Evolutionary conservation across 1,139 yeast genomes (phyloP).

Genomic region (Kurtzmaniella quercitrusa): DNA sequence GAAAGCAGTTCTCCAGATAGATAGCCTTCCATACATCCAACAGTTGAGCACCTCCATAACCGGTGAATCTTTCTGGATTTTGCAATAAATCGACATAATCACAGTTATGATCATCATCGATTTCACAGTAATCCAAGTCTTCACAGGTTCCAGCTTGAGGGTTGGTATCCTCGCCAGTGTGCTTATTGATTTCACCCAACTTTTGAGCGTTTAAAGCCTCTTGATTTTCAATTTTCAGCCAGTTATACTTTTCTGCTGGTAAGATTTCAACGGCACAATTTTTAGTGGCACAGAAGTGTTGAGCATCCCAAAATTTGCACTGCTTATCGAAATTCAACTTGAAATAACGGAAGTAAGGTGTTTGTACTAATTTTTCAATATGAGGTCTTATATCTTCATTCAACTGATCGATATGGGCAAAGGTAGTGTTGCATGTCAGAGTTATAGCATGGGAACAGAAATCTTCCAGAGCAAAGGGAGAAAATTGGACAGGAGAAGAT

Average conservation of each 20-base stretch:
- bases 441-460: conserved; percentile 47
- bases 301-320: conserved; percentile 87
- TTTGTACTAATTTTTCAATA: conserved; percentile 53
- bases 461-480: conserved; percentile 44
- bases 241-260: conserved; percentile 42
- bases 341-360: conserved; percentile 80
- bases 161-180: conserved; percentile 12
- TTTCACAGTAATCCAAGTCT: conserved; percentile 52
- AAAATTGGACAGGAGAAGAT: conserved; percentile 12
- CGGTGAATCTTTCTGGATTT: conserved; percentile 95
- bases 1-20: conserved; percentile 87
- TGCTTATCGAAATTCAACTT: conserved; percentile 79
- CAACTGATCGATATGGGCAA: conserved; percentile 38
- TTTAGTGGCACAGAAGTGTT: conserved; percentile 84
- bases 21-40: conserved; percentile 91
- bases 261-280: conserved; percentile 89
- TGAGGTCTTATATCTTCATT: conserved; percentile 42
- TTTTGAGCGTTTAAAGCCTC: conserved; percentile 71
- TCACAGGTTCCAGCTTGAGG: conserved; percentile 24
- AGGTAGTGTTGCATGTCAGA: conserved; percentile 45
- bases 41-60: conserved; percentile 91
- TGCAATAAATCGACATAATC: conserved; percentile 82
- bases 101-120: conserved; percentile 58
- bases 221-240: conserved; percentile 56
- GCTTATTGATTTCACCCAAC: conserved; percentile 48